Conservation (phyloP, 768 basidiomycete species). For the Coprinopsis marcescibilis region DNA sequence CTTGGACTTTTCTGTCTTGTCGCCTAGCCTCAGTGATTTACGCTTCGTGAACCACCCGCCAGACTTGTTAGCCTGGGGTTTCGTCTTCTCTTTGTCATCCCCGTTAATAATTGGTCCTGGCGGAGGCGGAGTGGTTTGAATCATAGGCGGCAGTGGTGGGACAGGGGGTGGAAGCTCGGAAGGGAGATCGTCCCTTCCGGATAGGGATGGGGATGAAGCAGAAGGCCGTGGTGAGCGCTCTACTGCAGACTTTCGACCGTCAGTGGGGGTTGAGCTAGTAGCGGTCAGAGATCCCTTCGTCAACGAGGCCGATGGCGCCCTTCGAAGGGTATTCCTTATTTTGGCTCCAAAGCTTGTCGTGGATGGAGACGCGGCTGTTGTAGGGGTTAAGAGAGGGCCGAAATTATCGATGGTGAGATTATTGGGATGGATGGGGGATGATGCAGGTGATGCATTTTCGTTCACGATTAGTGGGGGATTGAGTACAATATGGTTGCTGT, state of each 20-base stretch:
- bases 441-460: slow-evolving; percentile 1
- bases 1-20: slow-evolving; percentile 22
- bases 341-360: slow-evolving; percentile 20
- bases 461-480: neutral
- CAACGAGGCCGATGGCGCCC: slow-evolving; percentile 28
- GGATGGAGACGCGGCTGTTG: slow-evolving; percentile 16
- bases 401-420: slow-evolving; percentile 5
- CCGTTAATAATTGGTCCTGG: slow-evolving; percentile 24
- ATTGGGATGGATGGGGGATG: too few relatives aligned
- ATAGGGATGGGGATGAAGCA: slow-evolving; percentile 23
- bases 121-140: slow-evolving; percentile 12
- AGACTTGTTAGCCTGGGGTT: slow-evolving; percentile 28
- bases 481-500: too few relatives aligned
- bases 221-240: slow-evolving; percentile 27
- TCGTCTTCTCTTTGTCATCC: slow-evolving; percentile 28
- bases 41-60: slow-evolving; percentile 48
- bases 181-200: slow-evolving; percentile 13
- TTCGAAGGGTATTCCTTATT: slow-evolving; percentile 26
- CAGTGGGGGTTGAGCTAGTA: slow-evolving; percentile 15
- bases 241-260: slow-evolving; percentile 21
- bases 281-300: slow-evolving; percentile 12
- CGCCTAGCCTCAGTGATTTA: slow-evolving; percentile 38
- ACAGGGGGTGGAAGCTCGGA: slow-evolving; percentile 14
- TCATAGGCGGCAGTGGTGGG: slow-evolving; percentile 20
- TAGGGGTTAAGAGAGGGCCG: slow-evolving; percentile 11